Evolutionary conservation across 352 stramenopile genomes (phyloP), one percentile per base, ranked within the genome.

Genomic region (Pythium scleroteichum): DNA sequence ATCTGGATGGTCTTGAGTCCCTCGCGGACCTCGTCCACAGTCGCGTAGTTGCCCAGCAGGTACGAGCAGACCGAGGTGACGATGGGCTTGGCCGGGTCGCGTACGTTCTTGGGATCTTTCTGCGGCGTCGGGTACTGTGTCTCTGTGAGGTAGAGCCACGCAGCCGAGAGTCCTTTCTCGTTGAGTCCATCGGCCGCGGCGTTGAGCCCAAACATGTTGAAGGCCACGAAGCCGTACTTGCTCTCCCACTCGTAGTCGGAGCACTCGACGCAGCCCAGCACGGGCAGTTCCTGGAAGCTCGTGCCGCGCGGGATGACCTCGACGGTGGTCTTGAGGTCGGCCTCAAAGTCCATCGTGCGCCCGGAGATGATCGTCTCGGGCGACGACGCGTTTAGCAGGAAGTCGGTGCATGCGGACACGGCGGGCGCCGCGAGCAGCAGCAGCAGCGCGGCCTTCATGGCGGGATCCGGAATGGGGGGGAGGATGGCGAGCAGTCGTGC

Each of bases 21-120:
- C 5, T 32, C 51, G 27, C 76, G 73, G 16, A 88, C 80, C 50
- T 90, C 83, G 2, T 79, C 71, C 20, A 90, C 79, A 0, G 68
- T 81, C 0, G 67, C 79, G 53, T 79, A 92, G 58, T 89, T 89
- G 33, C 83, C 80, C 46, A 92, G 64, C 53, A 92, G 72, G 66
- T 87, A 92, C 59, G 83, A 77, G 38, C 77, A 82, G 20, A 88
- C 39, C 4, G 76, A 87, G n/a, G 75, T 80, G 26, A 92, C 64
- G 23, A 92, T 76, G 3, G 79, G 78, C 46, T 45, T 59, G 59
- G 70, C 73, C 6, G 42, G 51, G 7, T 55, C 33, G 13, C 50
- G 62, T 17, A 51, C 29, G n/a, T 61, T 59, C 13, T 3, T 6
- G 3, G 32, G 26, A 6, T 64, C 35, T 13, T 58, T 60, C 47